These are phyloP conservation scores for Spongiforma sp. DNA, from an alignment of 1,284 basidiomycete genomes.

Conservation along the genomic window DNA sequence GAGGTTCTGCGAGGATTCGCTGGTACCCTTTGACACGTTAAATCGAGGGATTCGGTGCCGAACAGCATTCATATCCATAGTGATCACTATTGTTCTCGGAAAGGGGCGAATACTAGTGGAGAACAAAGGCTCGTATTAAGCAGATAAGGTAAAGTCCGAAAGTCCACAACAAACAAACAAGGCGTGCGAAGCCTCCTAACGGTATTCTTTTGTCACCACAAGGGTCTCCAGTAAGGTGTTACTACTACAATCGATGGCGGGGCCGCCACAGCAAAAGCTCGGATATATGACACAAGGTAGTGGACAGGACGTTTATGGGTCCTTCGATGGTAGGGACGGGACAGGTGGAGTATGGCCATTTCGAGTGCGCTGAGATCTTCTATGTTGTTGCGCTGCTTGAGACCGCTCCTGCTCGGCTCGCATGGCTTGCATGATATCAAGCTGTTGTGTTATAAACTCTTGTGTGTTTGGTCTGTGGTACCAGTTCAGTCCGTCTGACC, in stretches of 20 bases:
- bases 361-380: conserved; percentile 52
- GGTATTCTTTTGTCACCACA: not conserved
- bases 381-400: conserved; percentile 58
- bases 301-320: conserved; percentile 18
- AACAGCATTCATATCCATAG: conserved; percentile 28
- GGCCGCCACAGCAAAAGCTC: conserved; percentile 6
- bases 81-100: conserved; percentile 36
- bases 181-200: not conserved
- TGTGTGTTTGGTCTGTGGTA: conserved; percentile 68
- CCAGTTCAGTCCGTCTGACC: conserved; percentile 2
- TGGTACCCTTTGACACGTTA: conserved; percentile 7
- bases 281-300: conserved; percentile 37
- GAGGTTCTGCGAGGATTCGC: not conserved
- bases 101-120: conserved; percentile 6
- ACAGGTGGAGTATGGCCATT: conserved; percentile 32
- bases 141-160: conserved; percentile 21
- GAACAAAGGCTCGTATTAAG: conserved; percentile 25
- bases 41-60: not conserved
- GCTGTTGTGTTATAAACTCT: conserved; percentile 90
- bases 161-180: conserved; percentile 16
- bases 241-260: conserved; percentile 10
- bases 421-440: conserved; percentile 77
- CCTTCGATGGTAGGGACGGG: conserved; percentile 35
- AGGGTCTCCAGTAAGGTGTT: conserved; percentile 14
- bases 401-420: conserved; percentile 75